A percentile compares a stretch with the other conserved stretches of the same genome.
These are phyloP conservation scores for Dichomitus squalens DNA, from an alignment of 1,284 basidiomycete species.

Conservation along the genomic window DNA sequence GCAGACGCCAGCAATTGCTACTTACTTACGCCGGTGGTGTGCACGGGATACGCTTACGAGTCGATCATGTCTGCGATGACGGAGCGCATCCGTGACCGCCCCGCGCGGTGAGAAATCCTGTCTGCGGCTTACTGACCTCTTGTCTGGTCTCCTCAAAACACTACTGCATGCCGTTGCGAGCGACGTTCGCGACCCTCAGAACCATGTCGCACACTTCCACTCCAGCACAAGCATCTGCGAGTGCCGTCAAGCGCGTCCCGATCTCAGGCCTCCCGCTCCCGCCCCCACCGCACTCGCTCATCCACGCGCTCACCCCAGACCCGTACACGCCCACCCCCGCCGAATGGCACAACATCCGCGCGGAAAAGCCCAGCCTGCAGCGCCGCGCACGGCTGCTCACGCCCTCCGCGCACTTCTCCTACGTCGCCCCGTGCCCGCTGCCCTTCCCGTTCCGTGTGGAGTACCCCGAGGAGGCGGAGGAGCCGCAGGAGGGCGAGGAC, in stretches of 20 bases:
- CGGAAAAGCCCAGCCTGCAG: slow-evolving; percentile 66
- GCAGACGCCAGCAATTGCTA: not conserved
- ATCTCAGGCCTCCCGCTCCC: slow-evolving; percentile 73
- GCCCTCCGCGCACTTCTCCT: slow-evolving; percentile 75
- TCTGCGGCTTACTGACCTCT: slow-evolving; percentile 9
- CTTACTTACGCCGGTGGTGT: not conserved
- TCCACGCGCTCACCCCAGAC: slow-evolving; percentile 73
- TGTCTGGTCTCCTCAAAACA: not conserved
- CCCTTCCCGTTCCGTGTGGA: slow-evolving; percentile 85
- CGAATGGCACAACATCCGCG: slow-evolving; percentile 53
- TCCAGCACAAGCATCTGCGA: not conserved
- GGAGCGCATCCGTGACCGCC: slow-evolving; percentile 2
- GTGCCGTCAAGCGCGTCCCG: slow-evolving; percentile 30
- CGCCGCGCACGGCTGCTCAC: slow-evolving; percentile 67
- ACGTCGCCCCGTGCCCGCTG: slow-evolving; percentile 81
- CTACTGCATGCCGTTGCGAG: slow-evolving; percentile 10
- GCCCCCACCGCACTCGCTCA: slow-evolving; percentile 57
- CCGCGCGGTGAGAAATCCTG: not conserved
- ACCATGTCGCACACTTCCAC: slow-evolving; percentile 6
- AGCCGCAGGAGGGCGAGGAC: slow-evolving; percentile 45
- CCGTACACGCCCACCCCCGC: slow-evolving; percentile 53
- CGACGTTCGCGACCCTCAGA: slow-evolving; percentile 5
- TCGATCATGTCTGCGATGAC: slow-evolving; percentile 5
- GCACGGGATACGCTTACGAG: slow-evolving; percentile 9
- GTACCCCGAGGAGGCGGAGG: slow-evolving; percentile 48